Evolutionary conservation across 805 yeast species (phyloP).

Genomic region (Tetrapisispora fleetii): DNA sequence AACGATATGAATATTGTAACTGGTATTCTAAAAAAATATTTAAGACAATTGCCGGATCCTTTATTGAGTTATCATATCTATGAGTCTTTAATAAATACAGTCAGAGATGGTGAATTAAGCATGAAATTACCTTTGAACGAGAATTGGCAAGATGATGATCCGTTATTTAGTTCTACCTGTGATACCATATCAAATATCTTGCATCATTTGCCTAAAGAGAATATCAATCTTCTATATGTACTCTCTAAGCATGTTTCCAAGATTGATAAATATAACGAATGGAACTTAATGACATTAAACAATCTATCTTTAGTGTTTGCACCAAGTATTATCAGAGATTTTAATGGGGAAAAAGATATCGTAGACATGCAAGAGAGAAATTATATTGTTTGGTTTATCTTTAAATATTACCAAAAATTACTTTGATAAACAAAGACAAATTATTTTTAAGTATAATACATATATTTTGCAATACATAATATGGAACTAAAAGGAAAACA

Average conservation of each 20-base stretch:
- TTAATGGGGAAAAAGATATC: slow-evolving; percentile 73
- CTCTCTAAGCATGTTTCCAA: slow-evolving; percentile 55
- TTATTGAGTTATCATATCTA: slow-evolving; percentile 65
- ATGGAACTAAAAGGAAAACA: not conserved
- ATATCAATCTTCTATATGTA: slow-evolving; percentile 43
- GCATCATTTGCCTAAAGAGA: slow-evolving; percentile 46
- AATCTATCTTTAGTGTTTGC: slow-evolving; percentile 91
- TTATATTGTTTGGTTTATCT: slow-evolving; percentile 63
- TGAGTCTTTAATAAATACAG: slow-evolving; percentile 51
- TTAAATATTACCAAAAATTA: slow-evolving; percentile 34
- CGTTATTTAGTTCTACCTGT: slow-evolving; percentile 12
- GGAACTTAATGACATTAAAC: slow-evolving; percentile 72
- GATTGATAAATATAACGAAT: slow-evolving; percentile 42
- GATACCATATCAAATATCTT: slow-evolving; percentile 39
- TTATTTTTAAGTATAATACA: not conserved
- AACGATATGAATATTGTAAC: slow-evolving; percentile 83
- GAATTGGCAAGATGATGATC: slow-evolving; percentile 8
- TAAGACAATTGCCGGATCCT: slow-evolving; percentile 79
- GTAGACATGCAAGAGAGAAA: slow-evolving; percentile 76
- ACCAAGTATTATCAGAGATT: slow-evolving; percentile 80
- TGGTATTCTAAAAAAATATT: slow-evolving; percentile 75
- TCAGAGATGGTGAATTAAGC: slow-evolving; percentile 26
- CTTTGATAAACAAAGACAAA: slow-evolving; percentile 4
- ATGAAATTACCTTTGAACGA: slow-evolving; percentile 12
- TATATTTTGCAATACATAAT: not conserved